These are phyloP conservation scores for Capsicum baccatum DNA, from an alignment of 257 asterid genomes.

Conservation along the genomic window DNA sequence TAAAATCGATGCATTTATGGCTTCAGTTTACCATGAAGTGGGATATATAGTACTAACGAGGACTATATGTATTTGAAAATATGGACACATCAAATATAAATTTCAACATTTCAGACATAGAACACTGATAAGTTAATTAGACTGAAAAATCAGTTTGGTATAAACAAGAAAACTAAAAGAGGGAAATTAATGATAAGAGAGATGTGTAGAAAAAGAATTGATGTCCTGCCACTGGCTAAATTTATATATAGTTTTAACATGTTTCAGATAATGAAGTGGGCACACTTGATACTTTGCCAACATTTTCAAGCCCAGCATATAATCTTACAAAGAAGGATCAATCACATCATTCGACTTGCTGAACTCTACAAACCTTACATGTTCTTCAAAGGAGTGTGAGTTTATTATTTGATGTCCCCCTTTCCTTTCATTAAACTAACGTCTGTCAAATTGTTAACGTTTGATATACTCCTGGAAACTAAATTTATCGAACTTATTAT, in stretches of 20 bases:
- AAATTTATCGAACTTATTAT: background rate
- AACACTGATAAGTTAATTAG: too few relatives aligned
- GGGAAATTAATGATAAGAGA: background rate
- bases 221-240: background rate
- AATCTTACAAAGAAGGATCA: conserved; percentile 18
- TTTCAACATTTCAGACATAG: too few relatives aligned
- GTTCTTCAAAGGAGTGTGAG: conserved; percentile 36
- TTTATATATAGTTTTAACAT: background rate
- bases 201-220: background rate
- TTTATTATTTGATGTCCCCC: background rate
- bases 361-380: conserved; percentile 29
- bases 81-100: too few relatives aligned
- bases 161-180: background rate
- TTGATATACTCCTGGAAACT: background rate
- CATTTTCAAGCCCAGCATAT: background rate
- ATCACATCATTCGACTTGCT: background rate
- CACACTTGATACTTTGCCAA: conserved; percentile 30
- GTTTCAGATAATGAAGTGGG: conserved; percentile 28
- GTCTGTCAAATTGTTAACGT: background rate
- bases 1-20: too few relatives aligned
- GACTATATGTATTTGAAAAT: too few relatives aligned
- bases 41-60: too few relatives aligned
- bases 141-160: too few relatives aligned
- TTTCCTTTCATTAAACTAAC: background rate
- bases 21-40: too few relatives aligned